Conservation (phyloP, 345 rosid genomes). For the Eucalyptus pauciflora region DNA sequence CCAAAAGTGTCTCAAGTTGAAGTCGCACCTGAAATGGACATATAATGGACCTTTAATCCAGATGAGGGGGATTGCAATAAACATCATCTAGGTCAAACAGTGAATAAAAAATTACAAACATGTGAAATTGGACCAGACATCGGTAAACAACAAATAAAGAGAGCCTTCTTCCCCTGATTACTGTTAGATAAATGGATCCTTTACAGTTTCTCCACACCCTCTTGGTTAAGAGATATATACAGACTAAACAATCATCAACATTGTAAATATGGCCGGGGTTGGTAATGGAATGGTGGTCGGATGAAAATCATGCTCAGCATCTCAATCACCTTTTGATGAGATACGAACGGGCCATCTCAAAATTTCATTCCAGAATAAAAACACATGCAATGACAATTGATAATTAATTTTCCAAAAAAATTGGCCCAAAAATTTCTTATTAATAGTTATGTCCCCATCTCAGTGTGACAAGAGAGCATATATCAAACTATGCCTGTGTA, state of each 20-base stretch:
- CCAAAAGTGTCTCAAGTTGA: constrained; percentile 81
- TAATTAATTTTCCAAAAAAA: neutral
- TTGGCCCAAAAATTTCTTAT: neutral
- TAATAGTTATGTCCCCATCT: neutral
- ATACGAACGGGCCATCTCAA: neutral
- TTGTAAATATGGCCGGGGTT: neutral
- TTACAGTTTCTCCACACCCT: neutral
- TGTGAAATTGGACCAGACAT: neutral
- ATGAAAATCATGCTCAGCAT: neutral
- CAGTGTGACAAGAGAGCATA: neutral
- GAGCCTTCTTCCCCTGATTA: neutral
- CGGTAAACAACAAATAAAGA: neutral
- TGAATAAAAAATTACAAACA: neutral
- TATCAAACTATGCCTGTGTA: neutral
- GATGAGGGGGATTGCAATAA: neutral
- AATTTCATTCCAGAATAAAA: neutral
- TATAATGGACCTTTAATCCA: neutral
- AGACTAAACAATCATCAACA: neutral
- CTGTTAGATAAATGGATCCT: neutral
- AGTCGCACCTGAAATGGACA: constrained; percentile 50
- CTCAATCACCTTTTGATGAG: neutral
- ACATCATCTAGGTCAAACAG: neutral
- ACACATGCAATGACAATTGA: neutral
- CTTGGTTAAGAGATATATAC: neutral
- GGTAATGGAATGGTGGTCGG: neutral